These are phyloP conservation scores for Jacaranda copaia DNA, from an alignment of 257 asterid species.

Conservation along the genomic window DNA sequence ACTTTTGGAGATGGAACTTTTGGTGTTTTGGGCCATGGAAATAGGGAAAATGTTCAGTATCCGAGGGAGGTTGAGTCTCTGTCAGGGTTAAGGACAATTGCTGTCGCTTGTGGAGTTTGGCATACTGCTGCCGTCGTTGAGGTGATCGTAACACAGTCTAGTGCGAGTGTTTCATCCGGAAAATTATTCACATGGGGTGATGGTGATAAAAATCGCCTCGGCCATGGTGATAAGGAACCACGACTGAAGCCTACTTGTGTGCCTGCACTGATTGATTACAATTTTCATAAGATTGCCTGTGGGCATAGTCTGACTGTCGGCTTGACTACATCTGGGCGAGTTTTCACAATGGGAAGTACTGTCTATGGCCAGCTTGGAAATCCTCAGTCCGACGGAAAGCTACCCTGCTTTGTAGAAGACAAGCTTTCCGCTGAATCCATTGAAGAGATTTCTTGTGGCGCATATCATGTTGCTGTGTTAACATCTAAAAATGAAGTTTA, in stretches of 20 bases:
- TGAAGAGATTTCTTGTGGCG: conserved; percentile 85
- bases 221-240: conserved; percentile 95
- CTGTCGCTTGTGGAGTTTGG: conserved; percentile 98
- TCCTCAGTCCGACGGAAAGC: conserved; percentile 79
- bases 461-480: conserved; percentile 82
- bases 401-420: conserved; percentile 79
- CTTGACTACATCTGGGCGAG: conserved; percentile 76
- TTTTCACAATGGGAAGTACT: conserved; percentile 91
- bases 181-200: conserved; percentile 98
- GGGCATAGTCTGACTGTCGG: conserved; percentile 92
- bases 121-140: conserved; percentile 96
- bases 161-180: conserved; percentile 82
- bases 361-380: conserved; percentile 95
- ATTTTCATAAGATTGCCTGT: conserved; percentile 81
- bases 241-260: conserved; percentile 89
- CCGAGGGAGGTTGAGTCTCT: conserved; percentile 90
- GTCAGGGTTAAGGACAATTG: conserved; percentile 79
- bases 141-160: conserved; percentile 82
- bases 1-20: conserved; percentile 94
- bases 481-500: conserved; percentile 88
- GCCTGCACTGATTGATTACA: conserved; percentile 87
- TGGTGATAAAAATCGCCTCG: conserved; percentile 92
- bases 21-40: conserved; percentile 93
- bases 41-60: conserved; percentile 60
- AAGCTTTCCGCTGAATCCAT: conserved; percentile 69